Evolutionary conservation across 768 basidiomycete genomes (phyloP).

Genomic region (Tephrocybe rancida): DNA sequence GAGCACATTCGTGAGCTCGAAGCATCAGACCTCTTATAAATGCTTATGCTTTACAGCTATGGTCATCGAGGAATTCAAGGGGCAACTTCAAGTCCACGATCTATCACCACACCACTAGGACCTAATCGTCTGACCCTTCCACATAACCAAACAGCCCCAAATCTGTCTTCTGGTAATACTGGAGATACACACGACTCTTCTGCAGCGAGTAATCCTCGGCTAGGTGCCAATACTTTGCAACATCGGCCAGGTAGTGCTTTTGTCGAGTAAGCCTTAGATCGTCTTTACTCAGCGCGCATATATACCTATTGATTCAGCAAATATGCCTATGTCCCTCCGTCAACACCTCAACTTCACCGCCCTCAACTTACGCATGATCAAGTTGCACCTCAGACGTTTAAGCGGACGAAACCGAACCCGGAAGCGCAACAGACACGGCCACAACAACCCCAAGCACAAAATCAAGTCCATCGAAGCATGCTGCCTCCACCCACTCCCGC

Average conservation of each 20-base stretch:
- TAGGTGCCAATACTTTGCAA: slow-evolving; percentile 19
- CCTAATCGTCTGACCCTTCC: slow-evolving; percentile 72
- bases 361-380: slow-evolving; percentile 46
- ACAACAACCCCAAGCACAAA: slow-evolving; percentile 13
- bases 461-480: slow-evolving; percentile 17
- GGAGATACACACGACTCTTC: slow-evolving; percentile 15
- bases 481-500: slow-evolving; percentile 23
- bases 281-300: slow-evolving; percentile 17
- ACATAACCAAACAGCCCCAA: slow-evolving; percentile 56
- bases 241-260: slow-evolving; percentile 41
- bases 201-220: slow-evolving; percentile 26
- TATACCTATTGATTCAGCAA: slow-evolving; percentile 47
- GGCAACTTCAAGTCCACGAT: slow-evolving; percentile 63
- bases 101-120: slow-evolving; percentile 53
- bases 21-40: not conserved
- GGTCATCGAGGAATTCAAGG: slow-evolving; percentile 25
- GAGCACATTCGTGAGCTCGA: slow-evolving; percentile 42
- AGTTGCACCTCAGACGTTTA: slow-evolving; percentile 38
- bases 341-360: slow-evolving; percentile 40
- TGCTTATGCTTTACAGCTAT: slow-evolving; percentile 20
- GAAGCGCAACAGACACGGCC: slow-evolving; percentile 19
- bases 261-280: slow-evolving; percentile 29
- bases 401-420: slow-evolving; percentile 31
- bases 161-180: slow-evolving; percentile 32
- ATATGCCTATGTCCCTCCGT: slow-evolving; percentile 63